These are phyloP conservation scores for Phylloporus rhodoxanthus DNA, from an alignment of 768 basidiomycete genomes.

Conservation along the genomic window DNA sequence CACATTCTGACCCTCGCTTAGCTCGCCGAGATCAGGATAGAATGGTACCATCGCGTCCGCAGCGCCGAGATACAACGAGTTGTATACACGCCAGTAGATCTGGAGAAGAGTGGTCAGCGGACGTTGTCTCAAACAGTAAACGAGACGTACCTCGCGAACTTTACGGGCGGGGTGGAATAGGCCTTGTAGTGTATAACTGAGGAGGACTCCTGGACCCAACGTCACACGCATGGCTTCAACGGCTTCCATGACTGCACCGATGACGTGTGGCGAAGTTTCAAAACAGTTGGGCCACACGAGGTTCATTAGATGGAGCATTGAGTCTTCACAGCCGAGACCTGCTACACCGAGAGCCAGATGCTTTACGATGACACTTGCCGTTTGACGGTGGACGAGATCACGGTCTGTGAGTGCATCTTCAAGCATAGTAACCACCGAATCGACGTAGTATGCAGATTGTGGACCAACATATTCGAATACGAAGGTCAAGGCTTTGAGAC, in stretches of 20 bases:
- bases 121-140: background rate
- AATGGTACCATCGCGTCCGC: constrained; percentile 90
- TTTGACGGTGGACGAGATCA: constrained; percentile 97
- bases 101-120: constrained; percentile 16
- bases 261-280: constrained; percentile 97
- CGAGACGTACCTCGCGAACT: constrained; percentile 78
- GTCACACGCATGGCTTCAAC: constrained; percentile 97
- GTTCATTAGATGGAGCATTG: no score
- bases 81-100: constrained; percentile 94
- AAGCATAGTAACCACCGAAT: constrained; percentile 95
- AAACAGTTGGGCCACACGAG: constrained; percentile 99
- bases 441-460: constrained; percentile 93
- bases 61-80: constrained; percentile 88
- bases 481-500: constrained; percentile 96
- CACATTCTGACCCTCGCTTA: constrained; percentile 86
- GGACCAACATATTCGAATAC: constrained; percentile 99
- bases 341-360: constrained; percentile 96
- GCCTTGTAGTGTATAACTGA: constrained; percentile 91
- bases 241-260: constrained; percentile 97
- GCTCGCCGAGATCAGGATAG: constrained; percentile 85
- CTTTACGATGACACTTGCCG: constrained; percentile 97
- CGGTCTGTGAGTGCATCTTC: constrained; percentile 98
- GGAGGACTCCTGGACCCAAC: constrained; percentile 85
- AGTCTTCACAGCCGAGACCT: constrained; percentile 89
- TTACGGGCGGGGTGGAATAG: constrained; percentile 96